Evolutionary conservation across 306 rosid species (phyloP).

Genomic region (Prunus mira): DNA sequence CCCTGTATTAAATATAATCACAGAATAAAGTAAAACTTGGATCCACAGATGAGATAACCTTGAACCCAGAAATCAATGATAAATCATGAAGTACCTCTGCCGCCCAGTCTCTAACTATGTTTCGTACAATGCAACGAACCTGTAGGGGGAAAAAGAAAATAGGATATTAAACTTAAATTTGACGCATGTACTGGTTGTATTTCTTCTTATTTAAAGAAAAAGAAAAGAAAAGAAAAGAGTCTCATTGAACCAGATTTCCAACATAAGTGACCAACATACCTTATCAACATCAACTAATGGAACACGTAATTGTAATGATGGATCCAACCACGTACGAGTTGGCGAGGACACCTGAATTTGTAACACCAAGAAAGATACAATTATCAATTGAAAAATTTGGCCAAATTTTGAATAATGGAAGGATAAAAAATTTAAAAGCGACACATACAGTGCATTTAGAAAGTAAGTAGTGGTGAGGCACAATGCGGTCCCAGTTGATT

Average conservation of each 20-base stretch:
- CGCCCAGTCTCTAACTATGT: conserved; percentile 95
- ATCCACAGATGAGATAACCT: conserved; percentile 8
- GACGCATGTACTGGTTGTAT: background rate
- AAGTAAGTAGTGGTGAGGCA: too few species aligned
- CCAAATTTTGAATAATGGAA: background rate
- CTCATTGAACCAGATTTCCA: conserved; percentile 1
- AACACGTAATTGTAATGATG: conserved; percentile 64
- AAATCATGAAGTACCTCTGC: conserved; percentile 56
- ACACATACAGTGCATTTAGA: background rate
- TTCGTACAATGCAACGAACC: conserved; percentile 91
- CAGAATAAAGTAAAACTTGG: conserved; percentile 1
- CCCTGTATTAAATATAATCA: conserved; percentile 53
- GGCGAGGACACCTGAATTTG: conserved; percentile 51
- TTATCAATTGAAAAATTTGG: background rate
- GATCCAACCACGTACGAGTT: conserved; percentile 63
- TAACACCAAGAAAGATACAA: conserved; percentile 21
- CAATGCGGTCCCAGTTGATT: background rate
- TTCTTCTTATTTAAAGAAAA: background rate
- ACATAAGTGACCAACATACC: conserved; percentile 37
- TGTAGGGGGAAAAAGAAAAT: conserved; percentile 24
- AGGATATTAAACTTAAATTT: background rate
- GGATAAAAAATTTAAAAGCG: background rate
- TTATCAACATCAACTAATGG: conserved; percentile 93
- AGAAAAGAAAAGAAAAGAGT: background rate
- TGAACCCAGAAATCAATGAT: background rate